Base-by-base conservation (phyloP, 2,329 filamentous ascomycete genomes). In the Metarhizium anisopliae region DNA sequence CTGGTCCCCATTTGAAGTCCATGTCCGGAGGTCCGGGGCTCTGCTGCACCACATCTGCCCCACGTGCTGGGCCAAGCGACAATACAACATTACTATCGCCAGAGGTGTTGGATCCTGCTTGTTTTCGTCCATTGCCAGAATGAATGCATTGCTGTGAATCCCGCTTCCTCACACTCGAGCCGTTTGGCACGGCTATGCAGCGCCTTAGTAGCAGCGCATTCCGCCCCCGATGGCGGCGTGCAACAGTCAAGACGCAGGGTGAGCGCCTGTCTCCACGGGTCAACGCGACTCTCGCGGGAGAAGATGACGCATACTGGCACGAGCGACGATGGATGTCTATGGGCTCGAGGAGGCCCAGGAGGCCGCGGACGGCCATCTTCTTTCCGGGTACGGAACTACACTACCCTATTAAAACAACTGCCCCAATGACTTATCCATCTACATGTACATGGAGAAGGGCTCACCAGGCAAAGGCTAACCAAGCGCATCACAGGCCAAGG, bases 401-500 rank as follows among this genome's bases (percentile, higher is more conserved):
- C 25, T 25, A 4, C 25, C 25, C 25, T 25, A 25, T 25, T 25
- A 25, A 25, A 25, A 25, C 25, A 25, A 25, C 25, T 25, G 25
- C 25, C 25, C 25, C 25, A 25, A 25, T 25, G 3, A 25, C 25
- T 25, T 25, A 4, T 25, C 25, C 25, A 25, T 25, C 25, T 25
- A 25, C 25, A 16, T 40, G 14, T 40, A 40, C 11, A 16, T 16
- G 35, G 13, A 36, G 13, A 40, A 40, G 5, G 11, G 13, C 38
- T 40, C 38, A 40, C 42, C 16, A 18, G 20, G 25, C 20, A 30
- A 29, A 49, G 13, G 20, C 13, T 49, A 13, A 29, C 14, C 4
- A 30, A 3, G 25, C 13, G 20, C 45, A 30, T 38, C 18, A 29
- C 16, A 92, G 90, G 90, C 64, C 90, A 95, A 73, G 90, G 90